Evolutionary conservation across 2,329 filamentous ascomycete genomes (phyloP).

Genomic region (Hirsutella thompsonii): DNA sequence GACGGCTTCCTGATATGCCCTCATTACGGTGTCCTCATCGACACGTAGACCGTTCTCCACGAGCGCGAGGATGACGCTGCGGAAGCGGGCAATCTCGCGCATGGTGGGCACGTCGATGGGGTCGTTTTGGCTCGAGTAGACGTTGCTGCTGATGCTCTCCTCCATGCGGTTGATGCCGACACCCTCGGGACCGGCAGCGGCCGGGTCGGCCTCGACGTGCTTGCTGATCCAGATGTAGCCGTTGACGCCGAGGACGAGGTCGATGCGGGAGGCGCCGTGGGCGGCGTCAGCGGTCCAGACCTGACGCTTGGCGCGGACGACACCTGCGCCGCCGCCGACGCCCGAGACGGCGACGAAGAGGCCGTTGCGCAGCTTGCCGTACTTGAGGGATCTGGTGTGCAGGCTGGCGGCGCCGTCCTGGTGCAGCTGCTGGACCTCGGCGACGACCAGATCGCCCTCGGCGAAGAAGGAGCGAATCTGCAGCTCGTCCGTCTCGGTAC

Average conservation of each 20-base stretch:
- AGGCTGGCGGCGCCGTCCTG: constrained; percentile 75
- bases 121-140: constrained; percentile 95
- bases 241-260: constrained; percentile 87
- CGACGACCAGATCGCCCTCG: constrained; percentile 86
- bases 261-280: constrained; percentile 51
- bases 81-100: constrained; percentile 75
- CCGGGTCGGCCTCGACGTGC: constrained; percentile 51
- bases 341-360: constrained; percentile 75
- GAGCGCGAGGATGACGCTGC: constrained; percentile 69
- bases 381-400: constrained; percentile 83
- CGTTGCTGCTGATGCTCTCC: constrained; percentile 69
- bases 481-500: constrained; percentile 91
- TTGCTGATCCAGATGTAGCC: constrained; percentile 94
- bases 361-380: constrained; percentile 91
- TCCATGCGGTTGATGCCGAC: constrained; percentile 71
- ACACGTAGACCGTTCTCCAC: constrained; percentile 74
- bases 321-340: constrained; percentile 73
- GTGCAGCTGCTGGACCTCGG: constrained; percentile 85
- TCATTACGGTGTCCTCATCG: constrained; percentile 79
- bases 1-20: constrained; percentile 69
- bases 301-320: constrained; percentile 73
- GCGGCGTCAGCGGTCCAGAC: constrained; percentile 65
- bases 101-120: constrained; percentile 63
- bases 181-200: constrained; percentile 30
- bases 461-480: constrained; percentile 97